Evolutionary conservation across 2,329 filamentous ascomycete species (phyloP).

Genomic region (Ophiostoma populinum): DNA sequence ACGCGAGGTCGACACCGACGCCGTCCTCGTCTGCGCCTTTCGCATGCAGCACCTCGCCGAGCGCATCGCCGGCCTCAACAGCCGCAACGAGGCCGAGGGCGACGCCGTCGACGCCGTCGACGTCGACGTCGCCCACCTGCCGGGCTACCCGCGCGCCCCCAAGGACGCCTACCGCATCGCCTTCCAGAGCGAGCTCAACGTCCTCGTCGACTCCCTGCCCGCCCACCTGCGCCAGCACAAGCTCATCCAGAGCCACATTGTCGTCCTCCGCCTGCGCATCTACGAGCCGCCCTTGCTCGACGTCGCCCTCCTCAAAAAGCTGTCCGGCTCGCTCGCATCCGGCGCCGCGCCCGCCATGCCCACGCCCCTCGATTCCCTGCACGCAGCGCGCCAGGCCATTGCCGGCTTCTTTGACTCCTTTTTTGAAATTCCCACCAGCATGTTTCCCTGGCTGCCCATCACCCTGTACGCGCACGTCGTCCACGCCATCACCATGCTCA

Average conservation of each 20-base stretch:
- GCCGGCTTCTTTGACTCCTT: conserved; percentile 17
- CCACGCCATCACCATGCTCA: conserved; percentile 32
- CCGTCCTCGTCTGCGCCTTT: conserved; percentile 27
- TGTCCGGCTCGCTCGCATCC: conserved; percentile 25
- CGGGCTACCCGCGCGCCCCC: conserved; percentile 20
- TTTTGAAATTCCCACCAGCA: background rate
- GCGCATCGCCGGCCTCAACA: conserved; percentile 26
- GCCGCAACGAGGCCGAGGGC: conserved; percentile 17
- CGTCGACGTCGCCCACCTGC: conserved; percentile 11
- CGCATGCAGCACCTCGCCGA: conserved; percentile 32
- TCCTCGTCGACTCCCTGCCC: conserved; percentile 21
- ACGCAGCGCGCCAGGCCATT: conserved; percentile 28
- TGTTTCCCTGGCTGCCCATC: conserved; percentile 22
- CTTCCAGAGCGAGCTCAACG: conserved; percentile 28
- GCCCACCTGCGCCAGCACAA: conserved; percentile 20
- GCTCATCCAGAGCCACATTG: conserved; percentile 21
- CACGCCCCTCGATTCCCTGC: conserved; percentile 31
- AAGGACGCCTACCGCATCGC: conserved; percentile 26
- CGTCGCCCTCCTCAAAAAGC: conserved; percentile 21
- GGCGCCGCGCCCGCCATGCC: conserved; percentile 16
- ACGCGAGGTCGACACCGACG: conserved; percentile 29
- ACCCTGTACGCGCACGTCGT: conserved; percentile 27
- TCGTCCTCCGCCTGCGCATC: conserved; percentile 25
- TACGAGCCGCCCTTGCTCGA: conserved; percentile 31
- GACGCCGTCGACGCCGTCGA: conserved; percentile 14